These are phyloP conservation scores for Blastobotrys proliferans DNA, from an alignment of 1,139 yeast species.

Conservation along the genomic window DNA sequence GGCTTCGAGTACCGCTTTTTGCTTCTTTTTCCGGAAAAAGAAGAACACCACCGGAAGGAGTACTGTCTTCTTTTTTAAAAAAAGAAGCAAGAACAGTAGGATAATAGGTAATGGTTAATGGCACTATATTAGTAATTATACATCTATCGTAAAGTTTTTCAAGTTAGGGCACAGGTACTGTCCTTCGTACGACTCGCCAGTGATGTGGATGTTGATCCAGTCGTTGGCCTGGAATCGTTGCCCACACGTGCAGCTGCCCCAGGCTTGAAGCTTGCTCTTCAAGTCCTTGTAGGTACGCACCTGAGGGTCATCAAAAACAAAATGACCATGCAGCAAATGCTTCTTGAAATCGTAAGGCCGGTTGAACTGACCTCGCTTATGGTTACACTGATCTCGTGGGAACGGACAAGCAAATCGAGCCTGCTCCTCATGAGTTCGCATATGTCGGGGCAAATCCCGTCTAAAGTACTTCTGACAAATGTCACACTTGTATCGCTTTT, in stretches of 20 bases:
- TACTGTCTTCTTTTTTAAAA: too few species aligned
- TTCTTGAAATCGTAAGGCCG: constrained; percentile 68
- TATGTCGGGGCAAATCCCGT: constrained; percentile 61
- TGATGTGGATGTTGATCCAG: constrained; percentile 58
- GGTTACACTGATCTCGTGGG: constrained; percentile 53
- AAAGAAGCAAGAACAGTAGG: background rate
- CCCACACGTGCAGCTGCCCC: constrained; percentile 61
- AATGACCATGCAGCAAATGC: constrained; percentile 61
- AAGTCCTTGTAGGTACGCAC: constrained; percentile 50
- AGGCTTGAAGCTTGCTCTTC: constrained; percentile 48
- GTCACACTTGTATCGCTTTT: constrained; percentile 40
- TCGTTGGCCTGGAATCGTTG: constrained; percentile 44
- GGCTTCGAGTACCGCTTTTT: too few species aligned
- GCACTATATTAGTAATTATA: background rate
- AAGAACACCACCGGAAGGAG: too few species aligned
- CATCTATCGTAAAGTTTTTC: background rate
- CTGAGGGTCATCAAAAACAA: constrained; percentile 45
- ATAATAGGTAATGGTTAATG: constrained; percentile 1
- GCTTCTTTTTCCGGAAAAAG: too few species aligned
- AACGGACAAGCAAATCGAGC: constrained; percentile 58
- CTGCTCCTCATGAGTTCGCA: constrained; percentile 58
- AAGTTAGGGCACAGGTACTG: background rate
- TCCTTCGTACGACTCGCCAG: constrained; percentile 27
- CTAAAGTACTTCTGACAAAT: constrained; percentile 56
- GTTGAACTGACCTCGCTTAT: constrained; percentile 60